These are phyloP conservation scores for Periconia sp. DNA, from an alignment of 2,329 filamentous ascomycete genomes.

Conservation along the genomic window DNA sequence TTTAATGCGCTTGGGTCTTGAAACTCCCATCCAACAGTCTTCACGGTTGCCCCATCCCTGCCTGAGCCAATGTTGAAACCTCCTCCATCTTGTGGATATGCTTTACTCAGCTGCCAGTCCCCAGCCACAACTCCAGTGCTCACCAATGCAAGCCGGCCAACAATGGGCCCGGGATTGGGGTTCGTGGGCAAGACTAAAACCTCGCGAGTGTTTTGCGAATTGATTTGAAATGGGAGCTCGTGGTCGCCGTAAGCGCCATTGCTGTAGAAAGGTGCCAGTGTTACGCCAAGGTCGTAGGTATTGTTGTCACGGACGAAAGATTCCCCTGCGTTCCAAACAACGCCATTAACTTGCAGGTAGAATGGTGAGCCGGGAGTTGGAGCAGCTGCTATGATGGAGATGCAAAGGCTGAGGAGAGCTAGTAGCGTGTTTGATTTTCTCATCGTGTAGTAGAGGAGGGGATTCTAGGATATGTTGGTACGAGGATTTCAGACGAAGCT, in stretches of 20 bases:
- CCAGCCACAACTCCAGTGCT: not conserved
- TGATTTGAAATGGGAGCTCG: not conserved
- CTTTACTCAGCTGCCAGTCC: conserved; percentile 6
- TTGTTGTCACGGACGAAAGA: conserved; percentile 7
- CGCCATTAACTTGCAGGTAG: conserved; percentile 3
- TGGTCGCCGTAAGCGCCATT: conserved; percentile 1
- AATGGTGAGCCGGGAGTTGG: conserved; percentile 2
- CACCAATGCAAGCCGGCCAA: conserved; percentile 4
- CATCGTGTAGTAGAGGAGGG: too few relatives aligned
- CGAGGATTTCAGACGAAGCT: too few relatives aligned
- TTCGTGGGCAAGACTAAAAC: conserved; percentile 6
- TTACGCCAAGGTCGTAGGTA: conserved; percentile 7
- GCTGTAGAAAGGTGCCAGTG: conserved; percentile 1
- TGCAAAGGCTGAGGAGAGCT: too few relatives aligned
- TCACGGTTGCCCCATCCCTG: conserved; percentile 4
- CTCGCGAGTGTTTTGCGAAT: not conserved
- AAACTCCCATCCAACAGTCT: conserved; percentile 2
- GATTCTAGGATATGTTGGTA: too few relatives aligned
- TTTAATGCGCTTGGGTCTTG: not conserved
- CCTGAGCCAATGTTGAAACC: conserved; percentile 1
- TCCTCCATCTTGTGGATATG: conserved; percentile 3
- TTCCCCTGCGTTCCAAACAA: not conserved
- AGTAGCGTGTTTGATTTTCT: too few relatives aligned
- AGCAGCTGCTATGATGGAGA: too few relatives aligned
- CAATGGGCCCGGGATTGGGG: conserved; percentile 4